These are phyloP conservation scores for Paraphysoderma sedebokerense DNA, from an alignment of 371 early-diverging fungal species.

Conservation along the genomic window DNA sequence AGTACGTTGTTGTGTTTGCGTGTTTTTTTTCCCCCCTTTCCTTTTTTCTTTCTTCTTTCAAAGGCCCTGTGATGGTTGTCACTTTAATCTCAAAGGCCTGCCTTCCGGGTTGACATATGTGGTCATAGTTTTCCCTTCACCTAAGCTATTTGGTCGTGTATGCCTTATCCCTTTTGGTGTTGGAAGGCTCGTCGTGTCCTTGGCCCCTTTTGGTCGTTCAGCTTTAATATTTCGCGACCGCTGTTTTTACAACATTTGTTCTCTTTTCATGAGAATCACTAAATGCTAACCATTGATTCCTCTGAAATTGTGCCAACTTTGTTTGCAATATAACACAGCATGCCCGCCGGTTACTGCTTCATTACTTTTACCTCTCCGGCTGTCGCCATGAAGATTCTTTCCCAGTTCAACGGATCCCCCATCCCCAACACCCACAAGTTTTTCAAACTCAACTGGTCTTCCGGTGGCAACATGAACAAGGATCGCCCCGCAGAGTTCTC, in stretches of 20 bases:
- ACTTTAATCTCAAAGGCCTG: too few relatives aligned
- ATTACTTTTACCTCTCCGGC: conserved; percentile 39
- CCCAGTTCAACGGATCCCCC: conserved; percentile 48
- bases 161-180: too few relatives aligned
- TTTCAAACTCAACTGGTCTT: conserved; percentile 87
- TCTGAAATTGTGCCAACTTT: neutral
- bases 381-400: conserved; percentile 43
- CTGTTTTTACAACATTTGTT: too few relatives aligned
- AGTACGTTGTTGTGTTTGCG: conserved; percentile 13
- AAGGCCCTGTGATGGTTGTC: too few relatives aligned
- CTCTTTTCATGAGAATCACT: neutral
- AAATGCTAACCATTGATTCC: neutral
- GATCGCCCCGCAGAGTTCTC: conserved; percentile 53
- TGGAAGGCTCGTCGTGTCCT: too few relatives aligned
- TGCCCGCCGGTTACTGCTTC: conserved; percentile 57
- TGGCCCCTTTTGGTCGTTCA: too few relatives aligned
- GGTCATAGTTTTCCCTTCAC: too few relatives aligned
- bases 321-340: conserved; percentile 6
- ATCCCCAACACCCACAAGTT: conserved; percentile 58
- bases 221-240: too few relatives aligned
- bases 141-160: too few relatives aligned
- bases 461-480: conserved; percentile 37
- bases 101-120: too few relatives aligned
- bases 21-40: neutral
- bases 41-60: neutral